Conservation (phyloP, 1,139 yeast species). For the Geotrichum aggregatum region DNA sequence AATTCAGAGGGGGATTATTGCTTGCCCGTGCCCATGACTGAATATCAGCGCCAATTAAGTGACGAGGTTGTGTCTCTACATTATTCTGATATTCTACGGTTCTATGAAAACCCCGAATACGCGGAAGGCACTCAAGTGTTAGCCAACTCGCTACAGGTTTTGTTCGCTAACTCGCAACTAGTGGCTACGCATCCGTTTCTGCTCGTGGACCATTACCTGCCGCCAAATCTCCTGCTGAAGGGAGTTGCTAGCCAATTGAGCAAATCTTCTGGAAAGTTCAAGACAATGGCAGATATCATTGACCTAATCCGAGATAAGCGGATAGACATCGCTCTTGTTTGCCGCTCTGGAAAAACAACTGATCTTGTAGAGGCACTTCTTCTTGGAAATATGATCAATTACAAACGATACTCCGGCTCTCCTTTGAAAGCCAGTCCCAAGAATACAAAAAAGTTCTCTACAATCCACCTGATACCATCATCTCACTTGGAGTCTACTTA, state of each 20-base stretch:
- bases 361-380: conserved; percentile 77
- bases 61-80: conserved; percentile 90
- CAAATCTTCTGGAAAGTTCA: conserved; percentile 83
- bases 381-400: conserved; percentile 62
- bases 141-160: conserved; percentile 54
- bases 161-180: conserved; percentile 68
- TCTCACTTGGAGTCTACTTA: conserved; percentile 32
- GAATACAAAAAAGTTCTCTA: conserved; percentile 28
- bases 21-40: conserved; percentile 82
- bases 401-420: conserved; percentile 63
- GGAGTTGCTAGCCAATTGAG: conserved; percentile 73
- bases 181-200: conserved; percentile 88
- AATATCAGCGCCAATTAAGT: conserved; percentile 83
- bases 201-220: conserved; percentile 79
- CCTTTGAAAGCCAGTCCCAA: conserved; percentile 26
- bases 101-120: conserved; percentile 61
- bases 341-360: conserved; percentile 57
- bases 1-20: conserved; percentile 64
- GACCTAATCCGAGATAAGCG: conserved; percentile 41
- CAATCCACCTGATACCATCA: conserved; percentile 38
- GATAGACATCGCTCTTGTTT: conserved; percentile 50
- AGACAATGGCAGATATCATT: conserved; percentile 53
- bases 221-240: conserved; percentile 69
- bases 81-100: conserved; percentile 82
- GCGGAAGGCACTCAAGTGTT: conserved; percentile 40